Evolutionary conservation across 148 eudicot genomes (phyloP), one percentile per base, ranked within the genome.

Genomic region (Diospyros lotus): DNA sequence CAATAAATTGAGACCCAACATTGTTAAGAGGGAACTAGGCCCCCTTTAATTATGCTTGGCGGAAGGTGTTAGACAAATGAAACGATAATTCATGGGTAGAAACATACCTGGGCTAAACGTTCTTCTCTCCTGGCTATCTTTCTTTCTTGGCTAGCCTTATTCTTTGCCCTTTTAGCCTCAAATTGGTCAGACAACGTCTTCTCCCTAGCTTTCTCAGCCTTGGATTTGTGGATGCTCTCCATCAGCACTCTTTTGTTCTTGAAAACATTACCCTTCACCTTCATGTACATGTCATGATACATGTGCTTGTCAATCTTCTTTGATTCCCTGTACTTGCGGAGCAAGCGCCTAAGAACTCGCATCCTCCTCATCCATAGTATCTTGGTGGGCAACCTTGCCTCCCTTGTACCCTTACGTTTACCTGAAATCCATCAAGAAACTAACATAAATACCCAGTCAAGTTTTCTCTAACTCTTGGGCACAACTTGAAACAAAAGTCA

Each of bases 251-350:
- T 80, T 78, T 86, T 86, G 77, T 86, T 86, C 80, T 86, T 86
- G 66, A 80, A 86, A 64, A 86, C 89, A 76, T 86, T 86, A 80
- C 89, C 84, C 77, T 86, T 86, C 10, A 86, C 88, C 81, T 80
- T 86, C 88, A 86, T 86, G 86, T 86, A 86, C 89, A 86, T 86
- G 74, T 86, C 89, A 81, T 86, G 89, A 53, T 86, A 86, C 89
- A 86, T 86, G 67, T 86, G 89, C 61, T 83, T 86, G 79, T 86
- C 89, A 63, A 86, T 86, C 71, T 86, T 83, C 81, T 86, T 86
- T 9, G 89, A 68, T 79, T 86, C 89, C n/a, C 89, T 63, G 60
- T 86, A 86, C 76, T 86, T 86, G 66, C 84, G 84, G 42, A 86
- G 89, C 59, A 86, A 68, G 55, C 89, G 89, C 68, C 89, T 86